Conservation (phyloP, 1,139 yeast species). For the Candida tunisiensis region DNA sequence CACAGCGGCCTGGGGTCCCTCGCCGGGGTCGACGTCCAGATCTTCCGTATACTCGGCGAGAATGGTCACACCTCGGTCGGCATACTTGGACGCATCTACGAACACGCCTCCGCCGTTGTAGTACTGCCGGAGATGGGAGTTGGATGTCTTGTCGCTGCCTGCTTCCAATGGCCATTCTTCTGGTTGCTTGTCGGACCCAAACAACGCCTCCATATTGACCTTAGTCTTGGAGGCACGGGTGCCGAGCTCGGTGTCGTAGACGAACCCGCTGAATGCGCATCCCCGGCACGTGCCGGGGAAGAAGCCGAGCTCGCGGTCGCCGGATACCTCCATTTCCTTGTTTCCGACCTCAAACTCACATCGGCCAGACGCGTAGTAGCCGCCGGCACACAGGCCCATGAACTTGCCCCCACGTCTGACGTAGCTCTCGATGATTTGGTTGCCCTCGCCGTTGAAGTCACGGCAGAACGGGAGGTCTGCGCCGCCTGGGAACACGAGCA, state of each 20-base stretch:
- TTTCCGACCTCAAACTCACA: slow-evolving; percentile 78
- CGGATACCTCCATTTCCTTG: slow-evolving; percentile 58
- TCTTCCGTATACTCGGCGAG: slow-evolving; percentile 46
- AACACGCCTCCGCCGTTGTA: slow-evolving; percentile 87
- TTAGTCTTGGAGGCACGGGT: slow-evolving; percentile 40
- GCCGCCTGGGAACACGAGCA: slow-evolving; percentile 88
- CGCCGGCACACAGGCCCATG: slow-evolving; percentile 95
- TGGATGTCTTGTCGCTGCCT: not conserved
- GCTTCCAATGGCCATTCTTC: not conserved
- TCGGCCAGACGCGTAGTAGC: slow-evolving; percentile 58
- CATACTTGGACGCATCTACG: slow-evolving; percentile 45
- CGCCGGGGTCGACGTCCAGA: slow-evolving; percentile 27
- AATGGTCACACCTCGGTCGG: slow-evolving; percentile 38
- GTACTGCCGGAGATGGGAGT: slow-evolving; percentile 22
- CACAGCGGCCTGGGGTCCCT: slow-evolving; percentile 38
- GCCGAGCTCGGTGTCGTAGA: slow-evolving; percentile 61
- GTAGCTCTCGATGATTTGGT: slow-evolving; percentile 38
- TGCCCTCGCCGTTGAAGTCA: slow-evolving; percentile 54
- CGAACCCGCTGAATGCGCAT: slow-evolving; percentile 64
- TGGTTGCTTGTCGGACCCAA: not conserved
- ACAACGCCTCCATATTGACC: slow-evolving; percentile 17
- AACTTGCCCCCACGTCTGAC: slow-evolving; percentile 68
- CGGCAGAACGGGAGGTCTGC: slow-evolving; percentile 82
- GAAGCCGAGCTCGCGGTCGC: slow-evolving; percentile 63
- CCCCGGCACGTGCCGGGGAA: slow-evolving; percentile 79